These are phyloP conservation scores for Diutina rugosa DNA, from an alignment of 1,139 yeast genomes.

Conservation along the genomic window DNA sequence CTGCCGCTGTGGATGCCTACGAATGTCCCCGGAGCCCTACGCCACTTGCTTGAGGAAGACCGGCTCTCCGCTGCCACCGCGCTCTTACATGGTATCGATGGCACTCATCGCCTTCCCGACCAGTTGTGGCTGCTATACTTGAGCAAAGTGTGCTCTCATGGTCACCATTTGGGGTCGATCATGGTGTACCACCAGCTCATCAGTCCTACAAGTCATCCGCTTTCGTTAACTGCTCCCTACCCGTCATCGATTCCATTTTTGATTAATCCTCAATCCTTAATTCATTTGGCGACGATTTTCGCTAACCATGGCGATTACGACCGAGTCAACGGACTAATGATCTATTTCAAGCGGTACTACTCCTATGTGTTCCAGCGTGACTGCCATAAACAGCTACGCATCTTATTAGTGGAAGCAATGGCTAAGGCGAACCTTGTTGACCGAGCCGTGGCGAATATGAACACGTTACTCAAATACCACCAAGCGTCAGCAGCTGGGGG, in stretches of 20 bases:
- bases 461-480: background rate
- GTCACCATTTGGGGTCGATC: background rate
- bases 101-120: background rate
- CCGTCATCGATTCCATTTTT: background rate
- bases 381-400: background rate
- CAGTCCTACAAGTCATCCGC: background rate
- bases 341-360: background rate
- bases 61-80: background rate
- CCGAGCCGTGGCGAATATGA: background rate
- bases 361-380: background rate
- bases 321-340: background rate
- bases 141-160: background rate
- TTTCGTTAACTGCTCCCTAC: background rate
- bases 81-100: background rate
- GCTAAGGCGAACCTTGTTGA: background rate
- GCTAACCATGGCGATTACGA: background rate
- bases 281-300: background rate
- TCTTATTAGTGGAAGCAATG: background rate
- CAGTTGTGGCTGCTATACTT: background rate
- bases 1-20: background rate
- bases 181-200: slow-evolving; percentile 1
- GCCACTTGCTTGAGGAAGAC: background rate
- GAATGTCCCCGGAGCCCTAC: background rate
- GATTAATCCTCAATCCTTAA: background rate
- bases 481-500: background rate